Percentiles rank a stretch among this genome's conserved stretches.
These are phyloP conservation scores for Trichomonascaceae sp. DNA, from an alignment of 1,139 yeast species.

Conservation along the genomic window DNA sequence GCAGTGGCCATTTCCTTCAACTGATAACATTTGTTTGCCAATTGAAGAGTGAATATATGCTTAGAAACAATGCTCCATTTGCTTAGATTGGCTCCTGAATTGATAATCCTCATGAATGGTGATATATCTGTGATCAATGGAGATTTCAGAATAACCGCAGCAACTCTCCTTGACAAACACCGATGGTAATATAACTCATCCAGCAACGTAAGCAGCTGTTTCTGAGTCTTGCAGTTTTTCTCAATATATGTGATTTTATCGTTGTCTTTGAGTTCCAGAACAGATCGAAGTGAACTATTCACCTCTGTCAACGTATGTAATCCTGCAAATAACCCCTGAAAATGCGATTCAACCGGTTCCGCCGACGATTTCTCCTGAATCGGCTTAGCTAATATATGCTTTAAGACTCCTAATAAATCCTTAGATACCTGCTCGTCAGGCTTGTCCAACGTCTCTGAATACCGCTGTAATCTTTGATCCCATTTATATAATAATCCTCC, in stretches of 20 bases:
- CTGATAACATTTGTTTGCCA: constrained; percentile 25
- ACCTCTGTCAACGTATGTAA: constrained; percentile 17
- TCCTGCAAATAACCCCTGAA: constrained; percentile 26
- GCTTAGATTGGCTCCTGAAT: constrained; percentile 20
- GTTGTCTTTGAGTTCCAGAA: constrained; percentile 8
- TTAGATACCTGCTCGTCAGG: constrained; percentile 20
- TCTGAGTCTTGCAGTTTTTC: constrained; percentile 10
- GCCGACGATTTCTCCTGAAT: constrained; percentile 17
- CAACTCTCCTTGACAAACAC: constrained; percentile 17
- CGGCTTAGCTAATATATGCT: constrained; percentile 17
- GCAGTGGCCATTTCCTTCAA: constrained; percentile 18
- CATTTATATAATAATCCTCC: background rate
- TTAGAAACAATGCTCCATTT: constrained; percentile 22
- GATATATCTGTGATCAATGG: constrained; percentile 17
- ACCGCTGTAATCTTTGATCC: constrained; percentile 1
- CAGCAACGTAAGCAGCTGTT: constrained; percentile 16
- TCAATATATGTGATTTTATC: constrained; percentile 10
- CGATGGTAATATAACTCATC: constrained; percentile 25
- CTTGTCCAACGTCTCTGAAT: constrained; percentile 21
- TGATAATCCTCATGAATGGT: constrained; percentile 17
- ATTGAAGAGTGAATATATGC: constrained; percentile 21
- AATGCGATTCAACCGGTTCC: constrained; percentile 23
- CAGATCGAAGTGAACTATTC: constrained; percentile 6
- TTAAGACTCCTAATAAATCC: constrained; percentile 18
- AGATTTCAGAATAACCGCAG: constrained; percentile 20